These are phyloP conservation scores for Cryptococcus neoformans DNA, from an alignment of 1,284 basidiomycete genomes.

Conservation along the genomic window DNA sequence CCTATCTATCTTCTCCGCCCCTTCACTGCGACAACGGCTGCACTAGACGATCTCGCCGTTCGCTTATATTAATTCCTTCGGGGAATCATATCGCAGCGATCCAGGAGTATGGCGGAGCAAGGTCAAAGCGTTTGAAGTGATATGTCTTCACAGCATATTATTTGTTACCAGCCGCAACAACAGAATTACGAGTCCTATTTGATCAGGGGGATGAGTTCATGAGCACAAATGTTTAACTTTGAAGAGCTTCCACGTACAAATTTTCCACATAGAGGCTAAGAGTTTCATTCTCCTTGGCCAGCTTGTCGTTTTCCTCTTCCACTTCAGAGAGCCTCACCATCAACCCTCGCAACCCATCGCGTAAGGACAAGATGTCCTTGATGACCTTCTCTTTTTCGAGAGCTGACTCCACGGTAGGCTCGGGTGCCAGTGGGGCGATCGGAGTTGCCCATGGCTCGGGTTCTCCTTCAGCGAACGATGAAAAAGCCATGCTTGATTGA, in stretches of 20 bases:
- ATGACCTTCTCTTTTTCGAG: constrained; percentile 42
- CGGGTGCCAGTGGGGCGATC: neutral
- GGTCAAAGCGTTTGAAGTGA: too few relatives aligned
- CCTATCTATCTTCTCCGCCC: too few relatives aligned
- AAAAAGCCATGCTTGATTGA: constrained; percentile 7
- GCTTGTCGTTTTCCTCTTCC: constrained; percentile 43
- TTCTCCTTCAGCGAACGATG: neutral
- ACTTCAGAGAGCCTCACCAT: constrained; percentile 40
- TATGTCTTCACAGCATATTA: constrained; percentile 2
- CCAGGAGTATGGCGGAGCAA: too few relatives aligned
- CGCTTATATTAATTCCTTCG: too few relatives aligned
- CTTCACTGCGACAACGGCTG: too few relatives aligned
- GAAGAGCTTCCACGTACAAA: constrained; percentile 28
- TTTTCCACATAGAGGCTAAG: constrained; percentile 48
- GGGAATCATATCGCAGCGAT: too few relatives aligned
- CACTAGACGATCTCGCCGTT: too few relatives aligned
- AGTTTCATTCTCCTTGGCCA: constrained; percentile 45
- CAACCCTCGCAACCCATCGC: constrained; percentile 42
- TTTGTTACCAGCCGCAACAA: constrained; percentile 43
- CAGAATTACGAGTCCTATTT: constrained; percentile 45
- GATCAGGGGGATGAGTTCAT: neutral
- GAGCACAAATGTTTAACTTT: too few relatives aligned
- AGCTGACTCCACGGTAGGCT: constrained; percentile 34
- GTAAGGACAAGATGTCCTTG: constrained; percentile 40
- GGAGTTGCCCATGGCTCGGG: constrained; percentile 9